Percentiles rank a stretch among this genome's conserved stretches.
These are phyloP conservation scores for Cyathus striatus DNA, from an alignment of 768 basidiomycete species.

Conservation along the genomic window DNA sequence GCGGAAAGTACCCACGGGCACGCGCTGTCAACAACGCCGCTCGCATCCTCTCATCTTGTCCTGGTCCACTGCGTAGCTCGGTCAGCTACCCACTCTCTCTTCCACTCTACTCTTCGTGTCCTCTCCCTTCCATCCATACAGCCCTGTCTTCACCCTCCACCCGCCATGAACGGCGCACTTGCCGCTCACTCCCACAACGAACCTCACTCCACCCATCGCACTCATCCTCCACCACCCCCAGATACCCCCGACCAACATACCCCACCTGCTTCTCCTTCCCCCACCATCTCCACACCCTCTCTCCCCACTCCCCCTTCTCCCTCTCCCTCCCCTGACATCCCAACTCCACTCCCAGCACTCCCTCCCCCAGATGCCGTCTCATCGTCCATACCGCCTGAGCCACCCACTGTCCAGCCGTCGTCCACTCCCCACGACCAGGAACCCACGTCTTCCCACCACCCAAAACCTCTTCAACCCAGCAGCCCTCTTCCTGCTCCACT, in stretches of 20 bases:
- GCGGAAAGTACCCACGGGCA: no score
- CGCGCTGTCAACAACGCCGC: no score
- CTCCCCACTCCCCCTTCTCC: conserved; percentile 22
- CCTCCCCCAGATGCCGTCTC: conserved; percentile 1
- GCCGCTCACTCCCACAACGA: not conserved
- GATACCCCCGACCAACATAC: conserved; percentile 22
- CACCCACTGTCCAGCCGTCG: no score
- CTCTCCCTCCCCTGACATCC: conserved; percentile 2
- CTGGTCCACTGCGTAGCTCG: no score
- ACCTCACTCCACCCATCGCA: not conserved
- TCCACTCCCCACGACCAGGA: not conserved
- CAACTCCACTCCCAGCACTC: conserved; percentile 7
- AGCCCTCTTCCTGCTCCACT: conserved; percentile 6
- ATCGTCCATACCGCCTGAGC: not conserved
- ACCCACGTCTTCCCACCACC: not conserved
- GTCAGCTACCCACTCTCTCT: no score
- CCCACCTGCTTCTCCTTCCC: conserved; percentile 23
- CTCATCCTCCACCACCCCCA: conserved; percentile 9
- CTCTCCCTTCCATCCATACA: no score
- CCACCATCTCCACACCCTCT: conserved; percentile 18
- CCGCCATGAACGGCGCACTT: not conserved
- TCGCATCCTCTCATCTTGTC: no score
- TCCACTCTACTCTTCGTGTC: no score
- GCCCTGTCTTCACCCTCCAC: no score
- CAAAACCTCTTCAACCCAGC: no score